Evolutionary conservation across 139 green algal genomes (phyloP).

Genomic region (Astrephomene gubernaculifera): DNA sequence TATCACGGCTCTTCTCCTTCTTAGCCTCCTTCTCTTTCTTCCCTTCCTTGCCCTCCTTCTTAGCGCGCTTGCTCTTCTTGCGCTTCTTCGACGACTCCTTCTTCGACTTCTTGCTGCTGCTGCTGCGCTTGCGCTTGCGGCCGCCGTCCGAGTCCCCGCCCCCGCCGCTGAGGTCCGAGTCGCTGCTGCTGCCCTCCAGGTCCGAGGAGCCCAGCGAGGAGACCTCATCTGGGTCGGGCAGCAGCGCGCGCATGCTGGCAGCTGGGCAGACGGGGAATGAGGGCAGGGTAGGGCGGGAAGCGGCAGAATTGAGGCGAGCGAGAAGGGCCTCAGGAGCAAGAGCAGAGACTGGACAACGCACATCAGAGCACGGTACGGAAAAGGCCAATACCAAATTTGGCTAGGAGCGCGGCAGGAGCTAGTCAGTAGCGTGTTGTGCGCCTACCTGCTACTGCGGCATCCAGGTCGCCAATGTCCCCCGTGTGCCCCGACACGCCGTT

Average conservation of each 20-base stretch:
- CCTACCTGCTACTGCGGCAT: slow-evolving; percentile 15
- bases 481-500: slow-evolving; percentile 72
- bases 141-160: neutral
- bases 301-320: no score
- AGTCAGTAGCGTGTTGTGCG: no score
- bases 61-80: slow-evolving; percentile 40
- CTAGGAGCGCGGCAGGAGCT: no score
- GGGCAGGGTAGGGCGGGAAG: no score
- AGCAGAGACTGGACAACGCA: no score
- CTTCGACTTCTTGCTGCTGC: slow-evolving; percentile 47
- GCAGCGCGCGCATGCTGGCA: slow-evolving; percentile 42
- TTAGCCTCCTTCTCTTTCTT: slow-evolving; percentile 20
- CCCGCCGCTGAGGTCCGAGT: slow-evolving; percentile 10
- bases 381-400: no score
- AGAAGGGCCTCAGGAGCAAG: no score
- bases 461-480: slow-evolving; percentile 44
- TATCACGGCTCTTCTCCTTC: slow-evolving; percentile 17
- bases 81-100: slow-evolving; percentile 29
- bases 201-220: neutral
- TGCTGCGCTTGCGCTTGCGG: slow-evolving; percentile 43
- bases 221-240: slow-evolving; percentile 42
- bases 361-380: no score
- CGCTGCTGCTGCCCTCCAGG: slow-evolving; percentile 29
- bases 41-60: slow-evolving; percentile 54
- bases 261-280: slow-evolving; percentile 8